Percentiles rank a stretch among this genome's conserved stretches.
These are phyloP conservation scores for Cutaneotrichosporon dermatis DNA, from an alignment of 1,284 basidiomycete genomes.

Conservation along the genomic window DNA sequence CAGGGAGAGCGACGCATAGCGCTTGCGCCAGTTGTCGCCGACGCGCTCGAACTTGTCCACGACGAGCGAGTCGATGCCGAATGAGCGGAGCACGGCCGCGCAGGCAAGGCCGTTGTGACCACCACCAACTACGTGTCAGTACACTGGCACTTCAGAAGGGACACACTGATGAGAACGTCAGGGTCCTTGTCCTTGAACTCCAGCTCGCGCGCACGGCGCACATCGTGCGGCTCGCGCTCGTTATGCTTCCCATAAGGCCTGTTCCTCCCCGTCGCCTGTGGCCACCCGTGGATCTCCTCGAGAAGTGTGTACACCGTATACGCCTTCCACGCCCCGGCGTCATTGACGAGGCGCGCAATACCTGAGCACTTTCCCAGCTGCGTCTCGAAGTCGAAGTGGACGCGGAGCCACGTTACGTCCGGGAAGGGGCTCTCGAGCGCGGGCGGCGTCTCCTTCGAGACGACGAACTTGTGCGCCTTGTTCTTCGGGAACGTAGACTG, in stretches of 20 bases:
- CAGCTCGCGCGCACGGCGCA: slow-evolving; percentile 41
- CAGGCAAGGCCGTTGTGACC: slow-evolving; percentile 63
- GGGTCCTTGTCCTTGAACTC: slow-evolving; percentile 51
- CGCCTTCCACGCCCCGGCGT: slow-evolving; percentile 57
- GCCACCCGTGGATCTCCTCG: slow-evolving; percentile 56
- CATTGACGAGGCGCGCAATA: slow-evolving; percentile 57
- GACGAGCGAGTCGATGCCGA: slow-evolving; percentile 56
- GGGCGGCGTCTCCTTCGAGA: slow-evolving; percentile 47
- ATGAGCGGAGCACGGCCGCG: slow-evolving; percentile 58
- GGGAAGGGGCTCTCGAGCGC: slow-evolving; percentile 53
- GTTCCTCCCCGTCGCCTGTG: slow-evolving; percentile 50
- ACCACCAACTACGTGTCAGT: slow-evolving; percentile 52
- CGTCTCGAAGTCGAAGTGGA: slow-evolving; percentile 60
- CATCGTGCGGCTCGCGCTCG: slow-evolving; percentile 31
- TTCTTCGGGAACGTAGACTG: slow-evolving; percentile 42
- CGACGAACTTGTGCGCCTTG: slow-evolving; percentile 49
- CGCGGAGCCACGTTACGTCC: slow-evolving; percentile 59
- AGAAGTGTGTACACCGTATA: slow-evolving; percentile 60
- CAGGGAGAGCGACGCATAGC: slow-evolving; percentile 60
- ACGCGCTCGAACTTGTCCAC: slow-evolving; percentile 57
- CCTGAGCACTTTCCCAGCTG: slow-evolving; percentile 54
- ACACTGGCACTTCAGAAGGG: rapidly evolving
- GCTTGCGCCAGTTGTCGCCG: slow-evolving; percentile 58
- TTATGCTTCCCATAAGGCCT: slow-evolving; percentile 42
- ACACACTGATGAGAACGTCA: slow-evolving; percentile 43